phyloP scores from a whole-genome alignment of 1,139 yeast genomes.

The Geotrichum reessii region DNA sequence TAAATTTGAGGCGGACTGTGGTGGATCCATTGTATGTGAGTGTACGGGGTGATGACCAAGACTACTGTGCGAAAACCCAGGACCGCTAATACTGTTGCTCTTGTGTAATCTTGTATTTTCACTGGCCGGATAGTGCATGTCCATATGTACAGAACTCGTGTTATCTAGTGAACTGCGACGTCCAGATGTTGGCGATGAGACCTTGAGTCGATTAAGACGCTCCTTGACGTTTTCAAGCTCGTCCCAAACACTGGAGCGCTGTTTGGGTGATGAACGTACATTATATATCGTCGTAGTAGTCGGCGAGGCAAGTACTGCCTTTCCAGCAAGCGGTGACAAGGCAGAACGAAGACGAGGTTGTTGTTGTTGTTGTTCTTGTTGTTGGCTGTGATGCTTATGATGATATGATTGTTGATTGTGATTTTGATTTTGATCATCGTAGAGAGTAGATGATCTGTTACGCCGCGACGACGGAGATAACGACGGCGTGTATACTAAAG shows the following conservation, averaged over 20 bases:
- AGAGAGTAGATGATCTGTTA: not conserved
- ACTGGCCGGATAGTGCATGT: not conserved
- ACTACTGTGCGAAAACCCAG: not conserved
- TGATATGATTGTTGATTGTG: not conserved
- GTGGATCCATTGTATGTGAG: not conserved
- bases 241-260: slow-evolving; percentile 13
- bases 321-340: not conserved
- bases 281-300: not conserved
- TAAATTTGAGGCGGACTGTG: not conserved
- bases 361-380: not conserved
- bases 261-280: not conserved
- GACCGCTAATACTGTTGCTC: not conserved
- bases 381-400: not conserved
- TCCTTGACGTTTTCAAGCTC: slow-evolving; percentile 15
- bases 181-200: not conserved
- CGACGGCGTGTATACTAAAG: not conserved
- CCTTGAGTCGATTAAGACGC: slow-evolving; percentile 10
- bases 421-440: not conserved
- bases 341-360: not conserved
- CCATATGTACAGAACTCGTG: not conserved
- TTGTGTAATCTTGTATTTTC: not conserved
- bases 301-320: not conserved
- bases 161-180: not conserved
- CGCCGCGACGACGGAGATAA: not conserved
- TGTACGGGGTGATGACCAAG: not conserved